Base-by-base conservation (phyloP, 192 early-diverging fungal genomes). In the Obelidium mucronatum region DNA sequence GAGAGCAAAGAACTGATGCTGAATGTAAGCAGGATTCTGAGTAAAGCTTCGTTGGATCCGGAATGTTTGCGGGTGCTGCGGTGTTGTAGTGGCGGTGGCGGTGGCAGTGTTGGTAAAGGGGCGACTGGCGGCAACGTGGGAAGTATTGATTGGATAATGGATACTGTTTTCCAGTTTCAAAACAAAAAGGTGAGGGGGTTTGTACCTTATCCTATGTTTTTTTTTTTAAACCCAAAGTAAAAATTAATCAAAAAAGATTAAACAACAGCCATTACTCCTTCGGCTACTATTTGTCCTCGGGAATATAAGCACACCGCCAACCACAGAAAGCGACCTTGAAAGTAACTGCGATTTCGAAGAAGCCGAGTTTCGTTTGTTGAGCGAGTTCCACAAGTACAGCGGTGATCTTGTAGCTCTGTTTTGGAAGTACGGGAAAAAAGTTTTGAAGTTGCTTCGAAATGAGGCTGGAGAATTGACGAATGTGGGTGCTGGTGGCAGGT, bases 281-380 rank as follows among this genome's bases (percentile, higher is more conserved):
- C 81, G 84, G 1, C 11, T 83, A n/a, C 67, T 73, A 22, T 86
- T 86, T 67, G 74, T 83, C 35, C 71, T 86, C 22, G 84, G 81
- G 5, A 86, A 83, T 52, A 15, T 85, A 60, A 85, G 79, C 35
- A 67, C 75, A 15, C 51, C 37, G 19, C 26, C 59, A 1, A 56
- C 37, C 24, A 42, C 33, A 3, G 51, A 42, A 4, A 69, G 55
- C 60, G 13, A 31, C 2, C 40, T 39, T 44, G n/a, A 62, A 75
- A 55, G 11, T 60, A 0, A 35, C 24, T n/a, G 48, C 40, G 26
- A 80, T 26, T 13, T 58, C 52, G 22, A 30, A 66, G 8, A 40
- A 51, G 19, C 24, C 67, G 67, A 44, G 22, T 17, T 26, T 69
- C 26, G 8, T 36, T 2, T 44, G 30, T 39, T 56, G 69, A 6